Conservation (phyloP, 257 asterid genomes). For the Capsicum baccatum region DNA sequence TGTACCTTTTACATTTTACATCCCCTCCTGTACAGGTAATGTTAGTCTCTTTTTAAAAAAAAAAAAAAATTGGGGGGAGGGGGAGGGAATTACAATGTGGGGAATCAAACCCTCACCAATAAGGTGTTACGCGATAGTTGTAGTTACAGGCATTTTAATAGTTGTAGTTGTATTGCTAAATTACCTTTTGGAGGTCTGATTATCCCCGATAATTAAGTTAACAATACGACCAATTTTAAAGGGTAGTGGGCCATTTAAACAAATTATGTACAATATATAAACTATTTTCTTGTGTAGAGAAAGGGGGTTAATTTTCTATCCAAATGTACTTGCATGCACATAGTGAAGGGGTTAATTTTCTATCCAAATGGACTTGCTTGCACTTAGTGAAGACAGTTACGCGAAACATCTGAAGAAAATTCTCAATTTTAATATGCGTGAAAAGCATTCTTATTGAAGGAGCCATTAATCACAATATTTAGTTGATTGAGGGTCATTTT, state of each 20-base stretch:
- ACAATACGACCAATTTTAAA: background rate
- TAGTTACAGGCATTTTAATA: background rate
- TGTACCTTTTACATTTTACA: background rate
- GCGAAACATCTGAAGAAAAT: background rate
- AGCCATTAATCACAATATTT: background rate
- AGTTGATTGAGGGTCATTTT: background rate
- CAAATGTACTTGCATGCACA: background rate
- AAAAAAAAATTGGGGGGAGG: too few relatives aligned
- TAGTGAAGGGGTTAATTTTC: background rate
- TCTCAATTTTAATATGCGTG: background rate
- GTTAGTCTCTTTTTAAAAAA: background rate
- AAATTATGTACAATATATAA: background rate
- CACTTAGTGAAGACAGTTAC: background rate
- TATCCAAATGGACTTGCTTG: background rate
- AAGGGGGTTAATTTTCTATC: too few relatives aligned
- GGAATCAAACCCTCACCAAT: too few relatives aligned
- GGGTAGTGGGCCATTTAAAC: background rate
- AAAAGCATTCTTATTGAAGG: background rate
- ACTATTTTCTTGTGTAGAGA: background rate
- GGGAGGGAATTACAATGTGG: too few relatives aligned
- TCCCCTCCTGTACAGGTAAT: slow-evolving; percentile 9
- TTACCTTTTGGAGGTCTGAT: background rate
- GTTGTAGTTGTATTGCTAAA: background rate
- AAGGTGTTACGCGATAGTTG: too few relatives aligned
- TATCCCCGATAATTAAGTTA: background rate